Base-by-base conservation (phyloP, 1,139 yeast species). In the Protomyces gravidus region DNA sequence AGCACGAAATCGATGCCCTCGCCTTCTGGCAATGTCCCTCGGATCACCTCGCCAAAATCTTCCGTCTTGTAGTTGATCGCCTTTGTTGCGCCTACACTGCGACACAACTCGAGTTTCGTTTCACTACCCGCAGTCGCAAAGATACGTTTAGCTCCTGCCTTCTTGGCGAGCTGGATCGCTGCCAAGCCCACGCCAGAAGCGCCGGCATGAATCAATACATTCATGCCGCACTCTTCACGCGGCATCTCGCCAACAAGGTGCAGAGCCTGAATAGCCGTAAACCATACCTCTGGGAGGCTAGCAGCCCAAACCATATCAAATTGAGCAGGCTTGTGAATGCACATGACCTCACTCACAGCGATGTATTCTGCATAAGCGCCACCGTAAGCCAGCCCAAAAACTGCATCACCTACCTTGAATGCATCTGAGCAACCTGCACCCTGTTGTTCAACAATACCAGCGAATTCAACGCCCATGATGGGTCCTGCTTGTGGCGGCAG, bases 311-410 rank as follows among this genome's bases (percentile, higher is more conserved):
- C 62, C 51, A 65, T 62, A 13, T 67, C 49, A 51, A 72, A 23
- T 2, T 61, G 65, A 1, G 55, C 61, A 2, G 74, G 73, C 21
- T 67, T 59, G 13, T 65, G 65, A 25, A 68, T 60, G 46, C 73
- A 61, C n/a, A 69, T 67, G 25, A 59, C 57, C 6, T 66, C 59
- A 21, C 68, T 64, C 53, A 72, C 70, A 3, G 65, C 68, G 11
- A 73, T 69, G 53, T 66, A 69, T 64, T 73, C 73, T 7, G 76
- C 75, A 60, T 72, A 73, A 1, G 75, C 72, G 4, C 76, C 77
- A 9, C 76, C 75, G 4, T 66, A 63, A 0, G 67, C 70, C 36
- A 72, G 64, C 1, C 76, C 76, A 60, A 70, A 70, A 21, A 73
- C 76, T 19, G 63, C 61, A 45, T 73, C 75, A 13, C 75, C 76